Evolutionary conservation across 1,284 basidiomycete genomes (phyloP), one percentile per base, ranked within the genome.

Genomic region (Laetiporus sulphureus): DNA sequence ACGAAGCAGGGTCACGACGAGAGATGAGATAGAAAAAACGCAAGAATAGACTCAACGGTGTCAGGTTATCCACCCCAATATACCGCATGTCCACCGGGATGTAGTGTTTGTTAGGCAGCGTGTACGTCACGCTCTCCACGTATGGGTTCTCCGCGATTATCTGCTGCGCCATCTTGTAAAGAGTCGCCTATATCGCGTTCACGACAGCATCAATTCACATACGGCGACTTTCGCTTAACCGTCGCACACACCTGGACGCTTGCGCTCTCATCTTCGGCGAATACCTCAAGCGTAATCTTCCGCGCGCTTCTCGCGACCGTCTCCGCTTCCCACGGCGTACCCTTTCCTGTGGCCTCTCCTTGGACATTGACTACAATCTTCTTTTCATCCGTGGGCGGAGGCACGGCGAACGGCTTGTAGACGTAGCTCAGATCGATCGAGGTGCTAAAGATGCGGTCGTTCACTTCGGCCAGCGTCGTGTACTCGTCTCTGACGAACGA

Each of bases 81-180:
- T 81, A 90, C 45, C 62, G 65, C 84, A 88, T 83, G 60, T 87
- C 79, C 38, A 88, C 83, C 0, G 84, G 85, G 53, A 95, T 77
- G 62, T 92, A 95, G 60, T 95, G 92, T 67, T 92, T 94, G 75
- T 98, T 98, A 7, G 94, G 94, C 22, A 96, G 71, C 37, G 70
- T 67, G 65, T 94, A 96, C 21, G 73, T 72, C 30, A 91, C 83
- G 7, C 65, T 65, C 36, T 72, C 59, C 16, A 96, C 72, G 3
- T 70, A 69, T 18, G 61, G 60, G 58, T 91, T 86, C 58, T 83
- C 75, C 5, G 63, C 62, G 22, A 95, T 66, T 47, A 96, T 73
- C 5, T 72, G 71, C 51, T 86, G 75, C 1, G 75, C 87, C 79
- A 96, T 96, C 64, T 86, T 88, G 75, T 85, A 96, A 44, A 94